Evolutionary conservation across 2,329 filamentous ascomycete genomes (phyloP).

Genomic region (Phyllosticta citribraziliensis): DNA sequence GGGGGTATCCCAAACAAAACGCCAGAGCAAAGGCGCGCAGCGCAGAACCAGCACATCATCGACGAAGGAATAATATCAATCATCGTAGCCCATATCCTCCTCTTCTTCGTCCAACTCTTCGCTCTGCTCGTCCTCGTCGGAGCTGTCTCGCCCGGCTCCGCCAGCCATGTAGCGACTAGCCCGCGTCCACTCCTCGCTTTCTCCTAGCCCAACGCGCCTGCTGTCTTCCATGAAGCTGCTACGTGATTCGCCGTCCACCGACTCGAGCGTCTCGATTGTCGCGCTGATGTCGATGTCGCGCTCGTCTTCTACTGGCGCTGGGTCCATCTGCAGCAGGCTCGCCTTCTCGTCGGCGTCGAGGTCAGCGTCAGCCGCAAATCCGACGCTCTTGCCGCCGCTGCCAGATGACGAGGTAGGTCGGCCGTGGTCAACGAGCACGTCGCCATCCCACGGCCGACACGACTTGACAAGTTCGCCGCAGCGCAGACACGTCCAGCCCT

Average conservation of each 20-base stretch:
- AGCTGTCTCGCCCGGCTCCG: slow-evolving; percentile 19
- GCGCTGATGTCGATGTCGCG: slow-evolving; percentile 9
- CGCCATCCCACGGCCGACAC: slow-evolving; percentile 85
- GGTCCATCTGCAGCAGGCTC: slow-evolving; percentile 21
- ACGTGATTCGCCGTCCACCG: background rate
- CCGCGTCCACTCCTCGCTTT: slow-evolving; percentile 28
- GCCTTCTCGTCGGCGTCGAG: slow-evolving; percentile 9
- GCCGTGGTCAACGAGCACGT: slow-evolving; percentile 49
- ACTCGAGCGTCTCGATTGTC: background rate
- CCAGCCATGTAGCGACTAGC: slow-evolving; percentile 19
- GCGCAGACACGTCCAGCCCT: slow-evolving; percentile 84
- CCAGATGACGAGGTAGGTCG: background rate
- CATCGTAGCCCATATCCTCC: slow-evolving; percentile 13
- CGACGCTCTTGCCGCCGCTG: slow-evolving; percentile 17
- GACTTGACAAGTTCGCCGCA: slow-evolving; percentile 77
- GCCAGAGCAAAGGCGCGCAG: background rate
- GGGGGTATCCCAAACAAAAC: background rate
- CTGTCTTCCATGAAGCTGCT: slow-evolving; percentile 5
- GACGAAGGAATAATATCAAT: background rate
- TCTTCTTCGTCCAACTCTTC: slow-evolving; percentile 29
- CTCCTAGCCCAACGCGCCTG: slow-evolving; percentile 14
- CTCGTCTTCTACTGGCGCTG: slow-evolving; percentile 21
- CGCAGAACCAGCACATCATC: background rate
- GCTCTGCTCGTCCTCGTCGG: slow-evolving; percentile 22
- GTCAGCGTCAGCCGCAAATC: slow-evolving; percentile 19